Evolutionary conservation across 2,329 filamentous ascomycete genomes (phyloP), one percentile per base, ranked within the genome.

Genomic region (Immersiporthe knoxdaviesiana): DNA sequence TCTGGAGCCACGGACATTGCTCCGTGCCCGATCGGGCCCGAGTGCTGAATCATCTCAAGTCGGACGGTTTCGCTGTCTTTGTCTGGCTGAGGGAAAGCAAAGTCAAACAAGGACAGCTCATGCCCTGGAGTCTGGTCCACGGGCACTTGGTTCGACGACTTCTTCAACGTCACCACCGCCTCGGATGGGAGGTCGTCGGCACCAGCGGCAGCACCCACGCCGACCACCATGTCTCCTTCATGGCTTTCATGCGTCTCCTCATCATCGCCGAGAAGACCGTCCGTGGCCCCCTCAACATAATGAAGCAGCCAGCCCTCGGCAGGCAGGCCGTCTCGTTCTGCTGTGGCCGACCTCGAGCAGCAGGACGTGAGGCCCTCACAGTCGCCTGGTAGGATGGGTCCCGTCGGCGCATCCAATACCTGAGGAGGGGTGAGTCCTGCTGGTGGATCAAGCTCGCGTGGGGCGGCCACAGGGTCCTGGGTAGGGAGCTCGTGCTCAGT

Each of bases 291-390:
- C 35, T 70, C 60, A 2, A 60, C 60, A 12, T 32, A 70, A 35
- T 70, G 54, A 2, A 67, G 21, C 8, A 70, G 32, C 68, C 68
- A 70, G 12, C 68, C 68, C 50, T 65, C 62, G 7, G 37, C 8
- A 21, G 32, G 56, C 7, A 35, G 18, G 8, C 4, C 35, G 21
- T 41, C 27, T 21, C 37, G 61, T 63, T 32, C 18, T 8, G 41
- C 35, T 8, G 35, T 35, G 11, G n/a, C 54, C 8, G 62, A 21
- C 16, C 1, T 30, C 30, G 62, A 6, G 44, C 24, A 64, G 18
- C 24, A 30, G 27, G 30, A 30, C 52, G 16, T 18, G 18, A 47
- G 35, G 10, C 11, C n/a, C 10, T 60, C 58, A n/a, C 21, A 35
- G 8, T 39, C 37, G 35, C 32, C 39, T 32, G 59, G 12, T 35